These are phyloP conservation scores for Solanum aculeatissimum DNA, from an alignment of 305 asterid species.

Conservation along the genomic window DNA sequence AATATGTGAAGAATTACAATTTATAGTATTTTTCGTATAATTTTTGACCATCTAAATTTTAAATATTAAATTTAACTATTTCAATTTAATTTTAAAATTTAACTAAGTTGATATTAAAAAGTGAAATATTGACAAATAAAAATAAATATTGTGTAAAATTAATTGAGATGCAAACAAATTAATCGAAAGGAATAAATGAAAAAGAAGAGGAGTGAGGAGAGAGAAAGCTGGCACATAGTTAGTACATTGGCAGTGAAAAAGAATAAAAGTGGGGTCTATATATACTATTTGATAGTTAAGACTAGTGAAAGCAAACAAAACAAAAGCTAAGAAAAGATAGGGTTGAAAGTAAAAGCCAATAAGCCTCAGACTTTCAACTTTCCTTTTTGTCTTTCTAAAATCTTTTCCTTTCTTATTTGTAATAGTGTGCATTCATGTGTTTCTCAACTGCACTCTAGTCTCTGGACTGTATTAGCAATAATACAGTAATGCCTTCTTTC, in stretches of 20 bases:
- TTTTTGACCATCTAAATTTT: no score
- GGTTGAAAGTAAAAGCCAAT: slow-evolving; percentile 12
- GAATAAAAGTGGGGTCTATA: neutral
- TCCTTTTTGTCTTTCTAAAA: slow-evolving; percentile 23
- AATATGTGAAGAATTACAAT: no score
- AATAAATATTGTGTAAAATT: neutral
- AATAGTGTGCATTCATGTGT: slow-evolving; percentile 6
- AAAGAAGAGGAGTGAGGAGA: neutral
- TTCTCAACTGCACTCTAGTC: neutral
- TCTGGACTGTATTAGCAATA: neutral
- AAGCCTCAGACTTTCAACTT: slow-evolving; percentile 11
- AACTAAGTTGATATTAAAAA: no score
- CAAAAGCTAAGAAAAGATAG: slow-evolving; percentile 15
- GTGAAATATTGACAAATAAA: neutral
- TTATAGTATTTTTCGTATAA: no score
- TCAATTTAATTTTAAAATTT: no score
- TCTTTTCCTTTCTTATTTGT: neutral
- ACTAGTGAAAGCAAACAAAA: neutral
- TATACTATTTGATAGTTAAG: neutral
- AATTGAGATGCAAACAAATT: neutral
- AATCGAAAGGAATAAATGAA: neutral
- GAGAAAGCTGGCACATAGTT: neutral
- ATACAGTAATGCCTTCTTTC: neutral
- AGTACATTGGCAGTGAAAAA: neutral
- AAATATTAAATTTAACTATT: no score